These are phyloP conservation scores for Boletus patriciae DNA, from an alignment of 768 basidiomycete genomes.

Conservation along the genomic window DNA sequence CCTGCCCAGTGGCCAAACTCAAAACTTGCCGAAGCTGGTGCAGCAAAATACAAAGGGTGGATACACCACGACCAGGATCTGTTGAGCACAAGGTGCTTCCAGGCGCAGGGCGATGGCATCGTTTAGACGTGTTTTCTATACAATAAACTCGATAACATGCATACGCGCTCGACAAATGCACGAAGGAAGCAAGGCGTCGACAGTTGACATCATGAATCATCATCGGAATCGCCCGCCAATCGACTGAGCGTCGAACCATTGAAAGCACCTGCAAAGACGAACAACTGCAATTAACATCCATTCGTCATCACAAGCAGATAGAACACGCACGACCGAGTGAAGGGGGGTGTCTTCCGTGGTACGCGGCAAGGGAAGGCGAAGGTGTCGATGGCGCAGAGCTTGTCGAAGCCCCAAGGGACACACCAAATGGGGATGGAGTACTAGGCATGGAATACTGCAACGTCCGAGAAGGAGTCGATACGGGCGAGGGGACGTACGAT, in stretches of 20 bases:
- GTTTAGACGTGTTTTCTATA: background rate
- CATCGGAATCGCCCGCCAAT: conserved; percentile 31
- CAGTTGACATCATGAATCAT: conserved; percentile 23
- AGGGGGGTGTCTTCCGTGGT: conserved; percentile 38
- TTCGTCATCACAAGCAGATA: background rate
- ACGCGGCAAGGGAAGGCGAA: conserved; percentile 40
- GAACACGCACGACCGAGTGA: conserved; percentile 37
- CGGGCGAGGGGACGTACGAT: conserved; percentile 31
- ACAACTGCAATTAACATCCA: background rate
- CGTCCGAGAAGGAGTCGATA: conserved; percentile 35
- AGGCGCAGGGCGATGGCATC: background rate
- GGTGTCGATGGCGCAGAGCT: conserved; percentile 35
- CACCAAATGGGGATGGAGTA: conserved; percentile 39
- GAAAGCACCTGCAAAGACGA: conserved; percentile 24
- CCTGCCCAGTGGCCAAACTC: background rate
- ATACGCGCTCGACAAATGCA: conserved; percentile 13
- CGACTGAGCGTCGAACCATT: conserved; percentile 29
- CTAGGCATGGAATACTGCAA: conserved; percentile 37
- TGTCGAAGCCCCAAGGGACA: conserved; percentile 34
- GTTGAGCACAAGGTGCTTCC: background rate
- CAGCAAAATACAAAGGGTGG: background rate
- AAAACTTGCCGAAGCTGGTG: background rate
- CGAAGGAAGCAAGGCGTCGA: background rate
- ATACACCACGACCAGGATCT: background rate
- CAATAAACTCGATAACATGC: conserved; percentile 1